Conservation (phyloP, 352 stramenopile genomes). For the Pythium aquatile region DNA sequence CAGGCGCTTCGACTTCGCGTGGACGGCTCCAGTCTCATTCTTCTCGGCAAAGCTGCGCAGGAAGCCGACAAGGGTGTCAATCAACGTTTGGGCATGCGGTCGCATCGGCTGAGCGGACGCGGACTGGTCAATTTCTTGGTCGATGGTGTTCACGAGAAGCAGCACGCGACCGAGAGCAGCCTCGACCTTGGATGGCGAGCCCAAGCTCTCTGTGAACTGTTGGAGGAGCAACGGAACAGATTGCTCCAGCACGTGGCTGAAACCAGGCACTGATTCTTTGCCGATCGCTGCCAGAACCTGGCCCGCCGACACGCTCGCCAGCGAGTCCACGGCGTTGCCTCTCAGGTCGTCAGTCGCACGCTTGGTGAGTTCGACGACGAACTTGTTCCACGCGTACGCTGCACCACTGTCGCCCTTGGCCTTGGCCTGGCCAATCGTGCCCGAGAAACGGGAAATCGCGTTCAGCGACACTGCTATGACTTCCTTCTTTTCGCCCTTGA, state of each 20-base stretch:
- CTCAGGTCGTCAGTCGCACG: constrained; percentile 62
- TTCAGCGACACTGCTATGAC: constrained; percentile 62
- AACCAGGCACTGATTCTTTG: constrained; percentile 61
- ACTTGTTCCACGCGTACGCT: constrained; percentile 81
- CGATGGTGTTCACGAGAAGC: constrained; percentile 78
- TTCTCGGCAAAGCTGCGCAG: constrained; percentile 30
- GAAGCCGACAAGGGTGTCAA: constrained; percentile 59
- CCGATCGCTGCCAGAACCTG: constrained; percentile 66
- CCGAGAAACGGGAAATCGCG: constrained; percentile 65
- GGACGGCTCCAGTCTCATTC: constrained; percentile 28
- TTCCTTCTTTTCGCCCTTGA: constrained; percentile 83
- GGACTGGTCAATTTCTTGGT: constrained; percentile 81
- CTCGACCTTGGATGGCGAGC: constrained; percentile 64
- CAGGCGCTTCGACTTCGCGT: constrained; percentile 54
- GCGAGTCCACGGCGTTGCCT: constrained; percentile 74
- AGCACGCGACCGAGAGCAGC: constrained; percentile 61
- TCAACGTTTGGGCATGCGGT: constrained; percentile 53
- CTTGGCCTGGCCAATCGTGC: constrained; percentile 62
- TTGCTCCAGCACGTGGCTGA: constrained; percentile 70
- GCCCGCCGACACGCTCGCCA: constrained; percentile 75
- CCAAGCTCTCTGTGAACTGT: constrained; percentile 50
- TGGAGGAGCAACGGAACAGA: constrained; percentile 59
- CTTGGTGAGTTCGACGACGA: constrained; percentile 75
- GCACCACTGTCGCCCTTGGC: constrained; percentile 50
- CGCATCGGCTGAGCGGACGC: constrained; percentile 69